A percentile compares a stretch with the other conserved stretches of the same genome.
Evolutionary conservation across 164 flowering plant genomes (phyloP).

Genomic region (Annona squamosa): DNA sequence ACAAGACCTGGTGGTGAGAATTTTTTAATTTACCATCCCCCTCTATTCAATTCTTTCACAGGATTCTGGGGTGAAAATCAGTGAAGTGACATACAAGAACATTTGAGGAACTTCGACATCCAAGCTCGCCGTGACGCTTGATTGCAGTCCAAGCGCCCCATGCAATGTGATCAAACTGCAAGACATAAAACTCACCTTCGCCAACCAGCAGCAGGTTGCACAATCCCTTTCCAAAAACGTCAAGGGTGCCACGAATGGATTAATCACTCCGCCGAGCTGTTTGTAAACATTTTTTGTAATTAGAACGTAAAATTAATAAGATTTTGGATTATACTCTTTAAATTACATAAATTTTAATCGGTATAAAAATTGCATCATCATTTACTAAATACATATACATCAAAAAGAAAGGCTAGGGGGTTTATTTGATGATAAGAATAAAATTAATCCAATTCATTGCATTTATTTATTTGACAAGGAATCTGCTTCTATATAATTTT

Average conservation of each 20-base stretch:
- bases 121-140: conserved; percentile 18
- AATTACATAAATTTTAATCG: too few species aligned
- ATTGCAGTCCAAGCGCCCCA: conserved; percentile 15
- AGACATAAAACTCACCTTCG: conserved; percentile 17
- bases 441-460: too few species aligned
- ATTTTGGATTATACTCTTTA: too few species aligned
- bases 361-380: too few species aligned
- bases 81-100: conserved; percentile 13
- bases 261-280: conserved; percentile 17
- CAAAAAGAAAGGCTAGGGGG: too few species aligned
- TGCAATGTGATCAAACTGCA: conserved; percentile 16
- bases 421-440: too few species aligned
- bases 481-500: too few species aligned
- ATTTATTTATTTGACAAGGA: too few species aligned
- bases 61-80: conserved; percentile 21
- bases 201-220: conserved; percentile 1
- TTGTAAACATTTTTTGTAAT: background rate
- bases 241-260: conserved; percentile 9
- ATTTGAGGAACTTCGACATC: conserved; percentile 21
- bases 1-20: too few species aligned
- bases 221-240: conserved; percentile 13
- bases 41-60: background rate
- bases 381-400: too few species aligned
- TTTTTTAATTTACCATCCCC: background rate
- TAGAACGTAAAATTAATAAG: background rate